phyloP scores from a whole-genome alignment of 176 grass and related monocot genomes.

The Saccharum officinarum region DNA sequence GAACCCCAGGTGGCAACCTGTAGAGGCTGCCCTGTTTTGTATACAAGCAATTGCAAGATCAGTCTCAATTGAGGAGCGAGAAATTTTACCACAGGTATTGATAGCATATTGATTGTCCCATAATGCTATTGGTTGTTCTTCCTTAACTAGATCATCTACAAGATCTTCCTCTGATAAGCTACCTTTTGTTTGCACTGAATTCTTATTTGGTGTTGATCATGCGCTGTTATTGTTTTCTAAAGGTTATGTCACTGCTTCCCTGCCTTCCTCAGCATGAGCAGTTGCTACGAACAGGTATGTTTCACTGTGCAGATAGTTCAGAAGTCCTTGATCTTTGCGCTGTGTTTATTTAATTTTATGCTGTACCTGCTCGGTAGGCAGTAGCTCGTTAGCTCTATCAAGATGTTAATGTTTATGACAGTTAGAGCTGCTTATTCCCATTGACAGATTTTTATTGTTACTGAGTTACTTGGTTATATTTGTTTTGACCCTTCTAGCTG shows the following conservation, averaged over 20 bases:
- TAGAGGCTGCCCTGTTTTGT: slow-evolving; percentile 91
- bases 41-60: slow-evolving; percentile 94
- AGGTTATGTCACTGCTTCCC: slow-evolving; percentile 90
- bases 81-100: slow-evolving; percentile 83
- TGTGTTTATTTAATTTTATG: neutral
- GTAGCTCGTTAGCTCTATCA: slow-evolving; percentile 18
- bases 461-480: neutral
- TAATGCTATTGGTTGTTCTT: slow-evolving; percentile 3
- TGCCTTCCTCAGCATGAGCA: slow-evolving; percentile 71
- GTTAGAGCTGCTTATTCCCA: slow-evolving; percentile 10
- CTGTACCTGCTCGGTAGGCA: slow-evolving; percentile 1
- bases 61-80: slow-evolving; percentile 74
- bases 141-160: slow-evolving; percentile 2
- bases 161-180: slow-evolving; percentile 9
- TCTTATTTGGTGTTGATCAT: slow-evolving; percentile 17
- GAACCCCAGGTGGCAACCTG: slow-evolving; percentile 80
- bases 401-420: slow-evolving; percentile 18
- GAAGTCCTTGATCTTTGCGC: slow-evolving; percentile 1
- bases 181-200: neutral
- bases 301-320: slow-evolving; percentile 26
- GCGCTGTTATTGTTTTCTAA: slow-evolving; percentile 35
- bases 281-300: slow-evolving; percentile 84
- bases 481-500: neutral
- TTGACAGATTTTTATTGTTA: neutral
- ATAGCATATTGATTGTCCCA: neutral